phyloP scores from a whole-genome alignment of 352 stramenopile genomes.

The Phytophthora tubulina region DNA sequence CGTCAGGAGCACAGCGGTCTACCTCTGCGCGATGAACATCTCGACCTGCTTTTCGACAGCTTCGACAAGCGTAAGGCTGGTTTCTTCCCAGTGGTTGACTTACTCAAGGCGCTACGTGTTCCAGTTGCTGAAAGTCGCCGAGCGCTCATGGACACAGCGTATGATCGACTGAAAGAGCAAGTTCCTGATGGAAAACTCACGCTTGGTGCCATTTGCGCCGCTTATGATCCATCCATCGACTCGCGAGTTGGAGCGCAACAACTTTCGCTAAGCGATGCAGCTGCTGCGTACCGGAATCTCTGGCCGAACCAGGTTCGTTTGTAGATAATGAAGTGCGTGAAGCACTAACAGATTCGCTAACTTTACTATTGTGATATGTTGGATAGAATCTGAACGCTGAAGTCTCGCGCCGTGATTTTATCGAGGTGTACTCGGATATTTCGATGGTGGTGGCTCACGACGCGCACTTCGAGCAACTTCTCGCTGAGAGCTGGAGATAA shows the following conservation, averaged over 20 bases:
- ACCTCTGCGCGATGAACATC: slow-evolving; percentile 77
- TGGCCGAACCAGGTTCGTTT: slow-evolving; percentile 46
- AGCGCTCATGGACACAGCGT: slow-evolving; percentile 53
- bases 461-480: slow-evolving; percentile 68
- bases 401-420: slow-evolving; percentile 64
- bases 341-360: neutral
- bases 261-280: slow-evolving; percentile 45
- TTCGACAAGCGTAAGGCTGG: slow-evolving; percentile 78
- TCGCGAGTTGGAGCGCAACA: slow-evolving; percentile 57
- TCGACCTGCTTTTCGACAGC: slow-evolving; percentile 74
- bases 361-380: neutral
- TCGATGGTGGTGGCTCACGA: slow-evolving; percentile 69
- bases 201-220: slow-evolving; percentile 46
- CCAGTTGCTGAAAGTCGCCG: slow-evolving; percentile 47
- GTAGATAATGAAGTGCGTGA: neutral
- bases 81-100: slow-evolving; percentile 56
- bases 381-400: slow-evolving; percentile 37
- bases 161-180: slow-evolving; percentile 49
- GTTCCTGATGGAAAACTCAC: slow-evolving; percentile 52
- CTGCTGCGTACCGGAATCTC: slow-evolving; percentile 55
- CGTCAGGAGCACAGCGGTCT: slow-evolving; percentile 55
- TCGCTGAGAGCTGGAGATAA: slow-evolving; percentile 78
- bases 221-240: slow-evolving; percentile 74
- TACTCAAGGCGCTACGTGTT: slow-evolving; percentile 58
- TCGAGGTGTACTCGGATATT: slow-evolving; percentile 80